These are phyloP conservation scores for Coix lacrymajobi DNA, from an alignment of 176 grass and related monocot genomes.

Conservation along the genomic window DNA sequence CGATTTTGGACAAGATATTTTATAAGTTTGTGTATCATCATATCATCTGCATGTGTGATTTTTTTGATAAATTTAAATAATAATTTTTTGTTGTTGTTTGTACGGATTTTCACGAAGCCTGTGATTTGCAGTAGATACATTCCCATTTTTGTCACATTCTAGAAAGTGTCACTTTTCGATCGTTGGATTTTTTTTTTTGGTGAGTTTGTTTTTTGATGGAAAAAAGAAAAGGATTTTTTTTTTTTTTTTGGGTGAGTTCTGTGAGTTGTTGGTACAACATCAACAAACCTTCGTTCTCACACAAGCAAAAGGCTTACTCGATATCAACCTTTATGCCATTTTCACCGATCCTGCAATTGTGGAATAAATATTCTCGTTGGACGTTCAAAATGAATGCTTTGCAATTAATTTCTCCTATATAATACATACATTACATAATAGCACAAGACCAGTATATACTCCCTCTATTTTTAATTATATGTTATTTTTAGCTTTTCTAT, in stretches of 20 bases:
- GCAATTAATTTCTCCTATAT: not conserved
- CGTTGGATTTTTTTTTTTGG: not conserved
- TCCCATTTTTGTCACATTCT: not conserved
- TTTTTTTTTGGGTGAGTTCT: not conserved
- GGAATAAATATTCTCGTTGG: not conserved
- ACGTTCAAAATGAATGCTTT: not conserved
- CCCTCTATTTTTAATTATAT: too few relatives aligned
- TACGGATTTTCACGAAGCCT: too few relatives aligned
- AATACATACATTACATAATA: not conserved
- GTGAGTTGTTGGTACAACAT: not conserved
- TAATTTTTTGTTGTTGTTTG: too few relatives aligned
- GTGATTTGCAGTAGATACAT: too few relatives aligned
- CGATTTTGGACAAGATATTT: too few relatives aligned
- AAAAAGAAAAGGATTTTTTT: not conserved
- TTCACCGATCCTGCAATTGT: not conserved
- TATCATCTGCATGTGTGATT: too few relatives aligned
- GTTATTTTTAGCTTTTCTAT: too few relatives aligned
- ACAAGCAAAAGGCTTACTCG: not conserved
- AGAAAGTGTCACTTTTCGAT: not conserved
- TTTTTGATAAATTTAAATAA: too few relatives aligned
- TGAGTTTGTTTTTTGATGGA: not conserved
- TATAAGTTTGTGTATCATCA: too few relatives aligned
- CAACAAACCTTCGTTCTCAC: not conserved
- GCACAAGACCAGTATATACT: too few relatives aligned
- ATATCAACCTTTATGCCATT: not conserved